A percentile compares a stretch with the other conserved stretches of the same genome.
These are phyloP conservation scores for Neofusicoccum laricinum DNA, from an alignment of 2,329 filamentous ascomycete genomes.

Conservation along the genomic window DNA sequence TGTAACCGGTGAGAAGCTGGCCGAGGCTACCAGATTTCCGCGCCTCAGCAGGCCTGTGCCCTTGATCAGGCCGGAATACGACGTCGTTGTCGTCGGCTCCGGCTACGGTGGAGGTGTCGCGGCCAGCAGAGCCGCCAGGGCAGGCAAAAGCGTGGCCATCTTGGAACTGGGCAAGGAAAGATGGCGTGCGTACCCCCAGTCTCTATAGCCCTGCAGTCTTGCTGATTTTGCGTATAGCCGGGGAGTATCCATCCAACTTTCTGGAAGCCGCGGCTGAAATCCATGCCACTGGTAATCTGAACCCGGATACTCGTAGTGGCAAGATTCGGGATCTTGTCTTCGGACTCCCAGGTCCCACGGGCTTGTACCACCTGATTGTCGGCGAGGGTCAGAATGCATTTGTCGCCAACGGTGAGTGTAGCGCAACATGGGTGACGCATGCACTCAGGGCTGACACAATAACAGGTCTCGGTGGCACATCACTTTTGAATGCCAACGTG, in stretches of 20 bases:
- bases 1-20: neutral
- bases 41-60: constrained; percentile 49
- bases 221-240: constrained; percentile 32
- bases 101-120: constrained; percentile 68
- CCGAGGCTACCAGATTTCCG: neutral
- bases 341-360: constrained; percentile 31
- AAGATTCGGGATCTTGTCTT: no score
- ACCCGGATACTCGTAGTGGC: no score
- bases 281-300: constrained; percentile 52
- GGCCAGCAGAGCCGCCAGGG: constrained; percentile 62
- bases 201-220: neutral
- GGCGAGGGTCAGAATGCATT: constrained; percentile 64
- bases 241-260: constrained; percentile 57
- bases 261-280: constrained; percentile 51
- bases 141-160: constrained; percentile 60
- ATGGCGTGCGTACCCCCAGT: constrained; percentile 45
- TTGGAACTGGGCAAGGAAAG: constrained; percentile 64
- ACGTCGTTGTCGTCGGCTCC: constrained; percentile 65
- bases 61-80: constrained; percentile 57
- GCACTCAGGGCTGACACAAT: no score
- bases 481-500: constrained; percentile 65
- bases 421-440: no score
- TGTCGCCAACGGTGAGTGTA: constrained; percentile 52
- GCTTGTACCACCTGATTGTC: constrained; percentile 62
- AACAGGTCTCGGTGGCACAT: constrained; percentile 61